A percentile compares a stretch with the other conserved stretches of the same genome.
Conservation (phyloP, 768 basidiomycete genomes). For the Antrodiella citrinella region DNA sequence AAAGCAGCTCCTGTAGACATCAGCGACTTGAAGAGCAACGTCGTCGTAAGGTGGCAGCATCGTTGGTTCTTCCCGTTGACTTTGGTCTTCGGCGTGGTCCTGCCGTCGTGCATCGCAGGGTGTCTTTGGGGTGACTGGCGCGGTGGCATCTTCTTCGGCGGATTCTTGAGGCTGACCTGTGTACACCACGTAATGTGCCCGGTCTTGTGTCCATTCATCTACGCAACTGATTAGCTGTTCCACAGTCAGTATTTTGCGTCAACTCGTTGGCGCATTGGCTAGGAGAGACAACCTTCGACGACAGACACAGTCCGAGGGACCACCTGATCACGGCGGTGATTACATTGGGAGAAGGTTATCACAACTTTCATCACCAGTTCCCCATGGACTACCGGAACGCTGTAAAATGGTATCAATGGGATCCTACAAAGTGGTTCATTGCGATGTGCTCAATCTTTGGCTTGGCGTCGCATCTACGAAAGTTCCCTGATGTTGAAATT, state of each 20-base stretch:
- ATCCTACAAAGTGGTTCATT: constrained; percentile 93
- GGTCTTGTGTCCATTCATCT: neutral
- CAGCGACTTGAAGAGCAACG: constrained; percentile 74
- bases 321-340: constrained; percentile 83
- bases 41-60: constrained; percentile 83
- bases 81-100: constrained; percentile 56
- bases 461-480: constrained; percentile 50
- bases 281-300: constrained; percentile 87
- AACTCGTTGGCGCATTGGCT: constrained; percentile 97
- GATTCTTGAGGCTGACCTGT: constrained; percentile 66
- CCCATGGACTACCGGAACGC: constrained; percentile 97
- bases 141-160: constrained; percentile 84
- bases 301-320: constrained; percentile 89
- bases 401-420: constrained; percentile 90
- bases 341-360: constrained; percentile 94
- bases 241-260: constrained; percentile 88
- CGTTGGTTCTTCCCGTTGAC: constrained; percentile 65
- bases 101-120: constrained; percentile 75
- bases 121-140: constrained; percentile 77
- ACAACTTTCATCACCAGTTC: constrained; percentile 98
- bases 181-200: constrained; percentile 77
- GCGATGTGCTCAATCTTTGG: constrained; percentile 50
- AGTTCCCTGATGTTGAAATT: constrained; percentile 65
- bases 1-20: constrained; percentile 90
- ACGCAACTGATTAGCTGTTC: neutral